A percentile compares a stretch with the other conserved stretches of the same genome.
Conservation (phyloP, 2,329 filamentous ascomycete genomes). For the Cercospora canescens region DNA sequence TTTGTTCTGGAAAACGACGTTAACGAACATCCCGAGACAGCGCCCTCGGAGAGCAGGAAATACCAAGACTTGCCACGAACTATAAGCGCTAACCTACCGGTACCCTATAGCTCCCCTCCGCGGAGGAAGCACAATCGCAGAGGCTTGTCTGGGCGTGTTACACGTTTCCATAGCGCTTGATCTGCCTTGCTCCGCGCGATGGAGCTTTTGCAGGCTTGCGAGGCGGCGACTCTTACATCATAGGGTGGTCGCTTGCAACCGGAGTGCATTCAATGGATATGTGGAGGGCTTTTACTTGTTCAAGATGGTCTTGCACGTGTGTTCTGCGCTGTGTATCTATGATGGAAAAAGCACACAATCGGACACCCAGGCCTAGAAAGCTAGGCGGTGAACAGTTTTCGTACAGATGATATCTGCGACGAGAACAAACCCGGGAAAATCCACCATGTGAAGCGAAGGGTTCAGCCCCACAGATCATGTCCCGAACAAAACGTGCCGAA, state of each 20-base stretch:
- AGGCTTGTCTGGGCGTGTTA: not conserved
- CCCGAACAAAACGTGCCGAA: not conserved
- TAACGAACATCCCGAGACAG: not conserved
- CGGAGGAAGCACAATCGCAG: not conserved
- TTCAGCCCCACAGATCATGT: not conserved
- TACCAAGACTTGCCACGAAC: constrained; percentile 1
- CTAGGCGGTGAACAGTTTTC: not conserved
- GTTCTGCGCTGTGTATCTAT: not conserved
- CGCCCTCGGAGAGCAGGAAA: not conserved
- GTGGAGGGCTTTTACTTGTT: not conserved
- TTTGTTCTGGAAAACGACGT: not conserved
- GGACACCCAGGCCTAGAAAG: not conserved
- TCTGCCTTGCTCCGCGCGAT: not conserved
- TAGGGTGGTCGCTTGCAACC: not conserved
- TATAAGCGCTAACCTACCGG: not conserved
- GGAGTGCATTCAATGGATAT: not conserved
- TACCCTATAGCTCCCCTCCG: not conserved
- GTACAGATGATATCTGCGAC: not conserved
- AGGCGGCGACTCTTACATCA: not conserved
- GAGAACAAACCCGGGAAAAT: not conserved
- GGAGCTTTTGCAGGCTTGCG: not conserved
- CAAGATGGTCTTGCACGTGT: not conserved
- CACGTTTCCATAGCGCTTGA: not conserved
- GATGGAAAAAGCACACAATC: not conserved
- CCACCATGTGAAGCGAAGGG: not conserved